Conservation (phyloP, 352 stramenopile genomes). For the Globisporangium takayamanum region DNA sequence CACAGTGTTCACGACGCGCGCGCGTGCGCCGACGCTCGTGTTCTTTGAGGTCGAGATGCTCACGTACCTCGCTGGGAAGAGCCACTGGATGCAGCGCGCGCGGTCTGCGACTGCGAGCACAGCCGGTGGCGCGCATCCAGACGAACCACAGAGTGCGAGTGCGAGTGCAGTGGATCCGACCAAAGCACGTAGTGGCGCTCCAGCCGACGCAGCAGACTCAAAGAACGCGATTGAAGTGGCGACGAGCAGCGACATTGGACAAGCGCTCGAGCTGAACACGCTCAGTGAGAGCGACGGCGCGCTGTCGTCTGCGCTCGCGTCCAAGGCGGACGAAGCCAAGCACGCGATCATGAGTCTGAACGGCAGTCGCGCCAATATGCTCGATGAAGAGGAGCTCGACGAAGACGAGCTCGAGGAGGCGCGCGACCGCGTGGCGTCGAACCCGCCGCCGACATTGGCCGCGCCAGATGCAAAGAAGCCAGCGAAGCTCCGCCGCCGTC, state of each 20-base stretch:
- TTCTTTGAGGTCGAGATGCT: constrained; percentile 80
- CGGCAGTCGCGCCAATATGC: constrained; percentile 17
- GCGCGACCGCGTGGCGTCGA: constrained; percentile 52
- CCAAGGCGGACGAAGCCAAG: constrained; percentile 19
- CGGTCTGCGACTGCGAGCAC: constrained; percentile 22
- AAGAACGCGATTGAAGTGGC: constrained; percentile 70
- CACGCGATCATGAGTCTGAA: constrained; percentile 15
- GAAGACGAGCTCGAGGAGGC: constrained; percentile 32
- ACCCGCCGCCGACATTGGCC: constrained; percentile 29
- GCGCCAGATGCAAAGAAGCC: constrained; percentile 24
- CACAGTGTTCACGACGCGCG: constrained; percentile 85
- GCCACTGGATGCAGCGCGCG: constrained; percentile 47
- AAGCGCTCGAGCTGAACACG: constrained; percentile 51
- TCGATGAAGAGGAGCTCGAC: constrained; percentile 22
- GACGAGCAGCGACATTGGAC: constrained; percentile 66
- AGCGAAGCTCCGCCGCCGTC: constrained; percentile 28
- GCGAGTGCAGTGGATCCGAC: neutral
- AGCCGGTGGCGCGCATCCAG: neutral
- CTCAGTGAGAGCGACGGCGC: constrained; percentile 35
- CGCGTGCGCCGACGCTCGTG: constrained; percentile 70
- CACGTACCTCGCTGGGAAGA: constrained; percentile 28
- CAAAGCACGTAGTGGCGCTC: constrained; percentile 7
- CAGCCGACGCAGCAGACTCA: constrained; percentile 14
- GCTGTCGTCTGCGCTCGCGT: constrained; percentile 11
- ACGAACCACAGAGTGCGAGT: neutral